These are phyloP conservation scores for Boeremia exigua DNA, from an alignment of 2,329 filamentous ascomycete genomes.

Conservation along the genomic window DNA sequence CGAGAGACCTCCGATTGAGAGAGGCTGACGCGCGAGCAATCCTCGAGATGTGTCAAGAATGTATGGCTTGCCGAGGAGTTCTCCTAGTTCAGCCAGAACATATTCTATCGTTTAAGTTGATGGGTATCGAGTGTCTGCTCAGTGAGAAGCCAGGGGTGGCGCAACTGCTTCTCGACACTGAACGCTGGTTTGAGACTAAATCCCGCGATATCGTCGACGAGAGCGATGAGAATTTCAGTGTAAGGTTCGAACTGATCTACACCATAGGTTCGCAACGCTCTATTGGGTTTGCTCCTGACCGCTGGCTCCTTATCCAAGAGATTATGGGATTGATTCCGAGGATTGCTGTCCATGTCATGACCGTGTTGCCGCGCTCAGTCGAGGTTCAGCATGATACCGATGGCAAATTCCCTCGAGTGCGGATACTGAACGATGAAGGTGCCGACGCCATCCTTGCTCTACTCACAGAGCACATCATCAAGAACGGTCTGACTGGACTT, in stretches of 20 bases:
- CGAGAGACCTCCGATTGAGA: constrained; percentile 54
- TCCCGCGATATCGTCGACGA: constrained; percentile 68
- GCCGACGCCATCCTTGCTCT: constrained; percentile 34
- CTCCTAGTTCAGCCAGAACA: constrained; percentile 69
- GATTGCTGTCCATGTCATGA: constrained; percentile 43
- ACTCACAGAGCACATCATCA: constrained; percentile 50
- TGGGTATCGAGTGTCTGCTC: constrained; percentile 61
- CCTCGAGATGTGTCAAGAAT: constrained; percentile 51
- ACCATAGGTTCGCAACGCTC: constrained; percentile 62
- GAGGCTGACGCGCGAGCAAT: constrained; percentile 46
- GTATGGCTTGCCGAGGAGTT: constrained; percentile 59
- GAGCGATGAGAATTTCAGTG: constrained; percentile 68
- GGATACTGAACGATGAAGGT: constrained; percentile 54
- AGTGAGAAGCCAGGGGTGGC: constrained; percentile 37
- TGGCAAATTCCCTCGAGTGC: constrained; percentile 56
- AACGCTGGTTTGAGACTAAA: constrained; percentile 54
- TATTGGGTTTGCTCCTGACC: constrained; percentile 59
- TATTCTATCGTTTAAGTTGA: constrained; percentile 67
- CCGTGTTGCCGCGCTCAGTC: constrained; percentile 48
- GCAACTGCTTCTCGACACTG: constrained; percentile 46
- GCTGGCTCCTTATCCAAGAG: constrained; percentile 64
- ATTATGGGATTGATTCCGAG: constrained; percentile 56
- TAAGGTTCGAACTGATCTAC: constrained; percentile 68
- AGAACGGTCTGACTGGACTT: constrained; percentile 53
- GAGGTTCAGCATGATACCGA: constrained; percentile 48